Conservation (phyloP, 2,329 filamentous ascomycete species). For the Microsporum canis region DNA sequence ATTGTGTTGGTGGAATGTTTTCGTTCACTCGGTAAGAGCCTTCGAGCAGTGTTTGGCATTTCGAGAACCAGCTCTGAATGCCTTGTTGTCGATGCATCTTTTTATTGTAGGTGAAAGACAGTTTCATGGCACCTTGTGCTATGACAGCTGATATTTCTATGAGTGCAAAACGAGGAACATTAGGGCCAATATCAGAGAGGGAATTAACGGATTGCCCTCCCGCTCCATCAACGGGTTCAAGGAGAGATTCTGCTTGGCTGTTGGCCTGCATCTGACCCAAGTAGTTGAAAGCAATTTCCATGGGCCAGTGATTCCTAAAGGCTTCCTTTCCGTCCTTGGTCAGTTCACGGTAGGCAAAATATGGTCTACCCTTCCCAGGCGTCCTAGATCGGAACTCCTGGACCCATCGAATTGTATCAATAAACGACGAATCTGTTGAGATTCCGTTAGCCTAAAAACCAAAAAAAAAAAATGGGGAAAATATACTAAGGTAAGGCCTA, state of each 20-base stretch:
- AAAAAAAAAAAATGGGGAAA: conserved; percentile 12
- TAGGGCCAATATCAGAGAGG: conserved; percentile 10
- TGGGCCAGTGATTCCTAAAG: conserved; percentile 31
- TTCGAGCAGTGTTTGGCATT: conserved; percentile 8
- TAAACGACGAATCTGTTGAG: conserved; percentile 15
- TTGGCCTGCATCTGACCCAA: conserved; percentile 33
- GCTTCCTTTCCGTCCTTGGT: conserved; percentile 19
- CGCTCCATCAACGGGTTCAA: conserved; percentile 9
- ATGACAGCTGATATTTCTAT: conserved; percentile 12
- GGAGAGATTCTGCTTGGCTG: conserved; percentile 34
- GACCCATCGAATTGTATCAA: conserved; percentile 27
- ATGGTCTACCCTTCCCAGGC: conserved; percentile 23
- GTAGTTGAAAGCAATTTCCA: conserved; percentile 36
- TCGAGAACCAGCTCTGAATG: conserved; percentile 10
- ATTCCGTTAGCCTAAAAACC: neutral
- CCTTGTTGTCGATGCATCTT: conserved; percentile 7
- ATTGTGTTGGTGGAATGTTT: neutral
- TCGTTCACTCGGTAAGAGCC: neutral
- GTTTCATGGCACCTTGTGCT: conserved; percentile 6
- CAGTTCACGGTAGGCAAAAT: conserved; percentile 26
- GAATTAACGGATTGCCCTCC: conserved; percentile 11
- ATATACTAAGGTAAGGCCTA: conserved; percentile 7
- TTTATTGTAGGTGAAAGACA: conserved; percentile 11
- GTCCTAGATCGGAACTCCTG: conserved; percentile 30
- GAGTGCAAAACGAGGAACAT: conserved; percentile 12